Evolutionary conservation across 768 basidiomycete genomes (phyloP).

Genomic region (Mycena galericulata): DNA sequence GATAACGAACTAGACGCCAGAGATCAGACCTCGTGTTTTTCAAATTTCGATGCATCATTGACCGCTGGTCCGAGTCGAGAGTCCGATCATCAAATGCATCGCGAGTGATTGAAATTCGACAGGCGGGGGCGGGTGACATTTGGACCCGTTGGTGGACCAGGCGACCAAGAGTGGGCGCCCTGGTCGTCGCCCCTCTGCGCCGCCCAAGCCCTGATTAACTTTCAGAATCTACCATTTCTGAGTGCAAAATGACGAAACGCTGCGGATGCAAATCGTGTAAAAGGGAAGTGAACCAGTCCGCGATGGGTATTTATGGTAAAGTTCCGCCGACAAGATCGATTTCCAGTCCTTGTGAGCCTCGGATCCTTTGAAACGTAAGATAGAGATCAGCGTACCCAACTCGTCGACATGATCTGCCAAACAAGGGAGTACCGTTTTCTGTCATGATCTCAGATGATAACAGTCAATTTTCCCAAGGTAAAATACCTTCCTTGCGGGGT

Average conservation of each 20-base stretch:
- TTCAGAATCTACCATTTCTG: not conserved
- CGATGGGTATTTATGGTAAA: slow-evolving; percentile 23
- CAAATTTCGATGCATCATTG: too few relatives aligned
- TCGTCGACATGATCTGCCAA: slow-evolving; percentile 35
- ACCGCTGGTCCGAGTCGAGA: too few relatives aligned
- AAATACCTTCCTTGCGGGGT: slow-evolving; percentile 8
- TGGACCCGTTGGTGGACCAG: too few relatives aligned
- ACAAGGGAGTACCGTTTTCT: slow-evolving; percentile 17
- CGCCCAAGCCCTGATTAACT: slow-evolving; percentile 8
- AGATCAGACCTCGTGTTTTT: too few relatives aligned
- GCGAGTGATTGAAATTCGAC: too few relatives aligned
- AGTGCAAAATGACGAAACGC: not conserved
- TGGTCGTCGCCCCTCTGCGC: slow-evolving; percentile 59
- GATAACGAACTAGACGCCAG: too few relatives aligned
- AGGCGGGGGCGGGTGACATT: too few relatives aligned
- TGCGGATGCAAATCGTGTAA: slow-evolving; percentile 20
- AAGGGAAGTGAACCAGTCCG: slow-evolving; percentile 33
- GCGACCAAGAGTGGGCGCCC: slow-evolving; percentile 73
- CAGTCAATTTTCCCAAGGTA: not conserved
- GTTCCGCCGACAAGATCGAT: slow-evolving; percentile 22
- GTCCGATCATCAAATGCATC: too few relatives aligned
- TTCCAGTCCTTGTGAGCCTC: not conserved
- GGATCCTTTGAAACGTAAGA: slow-evolving; percentile 28
- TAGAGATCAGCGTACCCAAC: slow-evolving; percentile 20
- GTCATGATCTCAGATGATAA: not conserved